A percentile compares a stretch with the other conserved stretches of the same genome.
Evolutionary conservation across 2,329 filamentous ascomycete genomes (phyloP).

Genomic region (Neofusicoccum sp.): DNA sequence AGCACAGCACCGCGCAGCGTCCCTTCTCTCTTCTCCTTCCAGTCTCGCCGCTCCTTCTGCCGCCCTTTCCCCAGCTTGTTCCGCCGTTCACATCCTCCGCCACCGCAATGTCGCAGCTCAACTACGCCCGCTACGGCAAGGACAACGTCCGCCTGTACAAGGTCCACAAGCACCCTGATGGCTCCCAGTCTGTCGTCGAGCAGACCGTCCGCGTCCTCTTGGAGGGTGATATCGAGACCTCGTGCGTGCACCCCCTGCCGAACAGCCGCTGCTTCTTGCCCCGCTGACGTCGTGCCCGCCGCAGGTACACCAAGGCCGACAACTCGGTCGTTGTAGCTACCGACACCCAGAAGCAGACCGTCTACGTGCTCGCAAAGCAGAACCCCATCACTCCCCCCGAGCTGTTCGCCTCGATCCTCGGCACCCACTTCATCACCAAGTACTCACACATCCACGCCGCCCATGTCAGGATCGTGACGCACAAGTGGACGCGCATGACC

Average conservation of each 20-base stretch:
- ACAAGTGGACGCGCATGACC: slow-evolving; percentile 88
- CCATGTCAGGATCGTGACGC: slow-evolving; percentile 78
- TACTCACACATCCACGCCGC: slow-evolving; percentile 88
- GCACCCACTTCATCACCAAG: slow-evolving; percentile 82
- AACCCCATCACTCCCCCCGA: slow-evolving; percentile 91
- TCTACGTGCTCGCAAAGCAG: slow-evolving; percentile 91
- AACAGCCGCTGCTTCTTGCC: not conserved
- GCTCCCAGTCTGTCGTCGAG: slow-evolving; percentile 83
- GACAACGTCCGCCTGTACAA: slow-evolving; percentile 99
- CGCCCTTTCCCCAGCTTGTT: not conserved
- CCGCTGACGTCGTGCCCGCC: slow-evolving; percentile 21
- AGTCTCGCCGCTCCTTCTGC: not conserved
- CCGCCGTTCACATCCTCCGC: not conserved
- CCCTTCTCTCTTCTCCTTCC: not conserved
- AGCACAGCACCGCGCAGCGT: not conserved
- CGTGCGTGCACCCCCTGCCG: slow-evolving; percentile 53
- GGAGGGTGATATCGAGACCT: slow-evolving; percentile 86
- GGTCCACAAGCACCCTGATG: slow-evolving; percentile 78
- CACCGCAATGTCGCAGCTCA: slow-evolving; percentile 48
- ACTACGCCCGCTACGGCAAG: slow-evolving; percentile 78
- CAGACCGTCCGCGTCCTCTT: slow-evolving; percentile 93
- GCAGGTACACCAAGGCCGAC: slow-evolving; percentile 87
- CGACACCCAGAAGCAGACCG: slow-evolving; percentile 94
- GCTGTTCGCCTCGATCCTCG: slow-evolving; percentile 83
- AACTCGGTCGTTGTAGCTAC: slow-evolving; percentile 96